Percentiles rank a stretch among this genome's conserved stretches.
Evolutionary conservation across 352 stramenopile genomes (phyloP).

Genomic region (Globisporangium spinosum): DNA sequence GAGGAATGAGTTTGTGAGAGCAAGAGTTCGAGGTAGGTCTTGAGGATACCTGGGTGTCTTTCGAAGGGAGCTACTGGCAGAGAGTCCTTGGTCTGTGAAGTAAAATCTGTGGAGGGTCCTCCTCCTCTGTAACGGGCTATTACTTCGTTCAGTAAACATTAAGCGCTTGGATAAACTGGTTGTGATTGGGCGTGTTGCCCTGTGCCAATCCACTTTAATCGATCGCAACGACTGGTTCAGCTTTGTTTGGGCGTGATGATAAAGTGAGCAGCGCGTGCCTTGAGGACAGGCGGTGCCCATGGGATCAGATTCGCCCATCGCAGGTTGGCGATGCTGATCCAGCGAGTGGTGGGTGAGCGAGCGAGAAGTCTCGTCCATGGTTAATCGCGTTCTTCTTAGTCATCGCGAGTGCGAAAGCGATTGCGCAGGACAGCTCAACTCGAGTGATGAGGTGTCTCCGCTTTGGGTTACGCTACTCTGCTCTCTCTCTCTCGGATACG

Average conservation of each 20-base stretch:
- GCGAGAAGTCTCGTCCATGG: too few relatives aligned
- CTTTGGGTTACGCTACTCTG: too few relatives aligned
- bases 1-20: neutral
- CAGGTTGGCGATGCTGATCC: neutral
- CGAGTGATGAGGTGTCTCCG: too few relatives aligned
- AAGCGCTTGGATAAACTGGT: too few relatives aligned
- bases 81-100: neutral
- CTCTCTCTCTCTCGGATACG: too few relatives aligned
- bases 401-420: neutral
- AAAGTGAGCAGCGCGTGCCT: neutral
- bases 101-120: neutral
- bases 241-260: neutral
- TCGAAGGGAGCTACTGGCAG: too few relatives aligned
- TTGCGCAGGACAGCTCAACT: neutral
- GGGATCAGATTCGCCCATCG: neutral
- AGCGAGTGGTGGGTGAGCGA: neutral
- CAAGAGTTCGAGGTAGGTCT: neutral
- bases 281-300: neutral
- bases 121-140: too few relatives aligned
- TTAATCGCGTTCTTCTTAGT: neutral
- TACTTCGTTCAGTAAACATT: too few relatives aligned
- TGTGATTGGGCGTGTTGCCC: neutral
- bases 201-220: neutral
- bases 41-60: neutral
- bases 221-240: neutral